Percentiles rank a stretch among this genome's conserved stretches.
These are phyloP conservation scores for Mariannaea elegans DNA, from an alignment of 2,329 filamentous ascomycete genomes.

Conservation along the genomic window DNA sequence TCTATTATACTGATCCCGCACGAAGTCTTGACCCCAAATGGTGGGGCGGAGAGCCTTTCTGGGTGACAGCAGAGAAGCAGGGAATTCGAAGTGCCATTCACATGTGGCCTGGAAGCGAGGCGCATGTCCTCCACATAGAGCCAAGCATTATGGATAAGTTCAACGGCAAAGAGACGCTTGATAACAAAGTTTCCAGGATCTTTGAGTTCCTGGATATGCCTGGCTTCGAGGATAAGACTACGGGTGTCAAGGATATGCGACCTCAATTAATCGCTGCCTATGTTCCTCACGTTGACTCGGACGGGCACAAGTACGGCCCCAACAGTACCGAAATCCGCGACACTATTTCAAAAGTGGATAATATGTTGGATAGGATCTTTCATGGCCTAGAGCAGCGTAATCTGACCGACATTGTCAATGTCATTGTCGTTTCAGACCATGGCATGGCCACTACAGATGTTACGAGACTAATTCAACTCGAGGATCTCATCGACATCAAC, in stretches of 20 bases:
- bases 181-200: slow-evolving; percentile 80
- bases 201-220: slow-evolving; percentile 87
- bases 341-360: slow-evolving; percentile 83
- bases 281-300: slow-evolving; percentile 88
- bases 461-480: slow-evolving; percentile 83
- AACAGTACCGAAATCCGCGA: slow-evolving; percentile 90
- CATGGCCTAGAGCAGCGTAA: slow-evolving; percentile 81
- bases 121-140: slow-evolving; percentile 77
- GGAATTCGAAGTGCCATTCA: slow-evolving; percentile 84
- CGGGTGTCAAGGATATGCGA: slow-evolving; percentile 63
- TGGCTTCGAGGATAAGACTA: slow-evolving; percentile 68
- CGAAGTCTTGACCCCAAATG: slow-evolving; percentile 85
- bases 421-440: slow-evolving; percentile 96
- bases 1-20: slow-evolving; percentile 83
- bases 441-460: slow-evolving; percentile 96
- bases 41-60: slow-evolving; percentile 95
- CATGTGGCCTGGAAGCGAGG: slow-evolving; percentile 99
- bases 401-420: slow-evolving; percentile 87
- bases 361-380: slow-evolving; percentile 82
- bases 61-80: slow-evolving; percentile 89
- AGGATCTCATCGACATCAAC: slow-evolving; percentile 82
- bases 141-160: slow-evolving; percentile 86
- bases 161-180: slow-evolving; percentile 78
- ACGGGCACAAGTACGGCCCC: slow-evolving; percentile 89
- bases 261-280: slow-evolving; percentile 95